phyloP scores from a whole-genome alignment of 352 stramenopile species.

The Phytophthora macrochlamydospora region DNA sequence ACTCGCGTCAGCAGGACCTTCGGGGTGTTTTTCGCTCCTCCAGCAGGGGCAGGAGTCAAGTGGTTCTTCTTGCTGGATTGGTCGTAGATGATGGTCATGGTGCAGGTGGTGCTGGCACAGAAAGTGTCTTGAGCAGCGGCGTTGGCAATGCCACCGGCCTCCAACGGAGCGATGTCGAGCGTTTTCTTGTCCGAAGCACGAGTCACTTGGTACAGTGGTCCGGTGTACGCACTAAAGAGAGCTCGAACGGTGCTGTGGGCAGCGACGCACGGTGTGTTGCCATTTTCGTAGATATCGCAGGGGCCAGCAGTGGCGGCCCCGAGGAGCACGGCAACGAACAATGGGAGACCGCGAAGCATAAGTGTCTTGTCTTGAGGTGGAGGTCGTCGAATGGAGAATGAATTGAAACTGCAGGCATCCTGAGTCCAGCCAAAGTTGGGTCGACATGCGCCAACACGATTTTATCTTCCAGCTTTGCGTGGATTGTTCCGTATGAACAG shows the following conservation, averaged over 20 bases:
- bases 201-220: conserved; percentile 26
- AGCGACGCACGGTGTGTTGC: conserved; percentile 17
- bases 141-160: conserved; percentile 16
- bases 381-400: conserved; percentile 14
- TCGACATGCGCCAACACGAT: too few species aligned
- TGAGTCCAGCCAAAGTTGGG: not conserved
- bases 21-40: conserved; percentile 24
- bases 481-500: too few species aligned
- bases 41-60: conserved; percentile 20
- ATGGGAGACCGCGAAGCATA: conserved; percentile 21
- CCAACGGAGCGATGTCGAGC: conserved; percentile 16
- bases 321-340: conserved; percentile 19
- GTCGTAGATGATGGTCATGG: conserved; percentile 33
- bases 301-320: conserved; percentile 9
- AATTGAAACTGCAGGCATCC: not conserved
- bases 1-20: conserved; percentile 16
- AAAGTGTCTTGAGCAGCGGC: conserved; percentile 18
- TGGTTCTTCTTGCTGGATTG: conserved; percentile 27
- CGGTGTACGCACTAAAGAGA: conserved; percentile 12
- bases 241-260: conserved; percentile 29
- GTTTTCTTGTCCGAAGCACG: conserved; percentile 17
- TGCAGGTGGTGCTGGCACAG: conserved; percentile 15
- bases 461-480: too few species aligned
- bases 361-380: not conserved
- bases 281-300: conserved; percentile 10